Base-by-base conservation (phyloP, 306 rosid genomes). In the Cicer chorassanicum region DNA sequence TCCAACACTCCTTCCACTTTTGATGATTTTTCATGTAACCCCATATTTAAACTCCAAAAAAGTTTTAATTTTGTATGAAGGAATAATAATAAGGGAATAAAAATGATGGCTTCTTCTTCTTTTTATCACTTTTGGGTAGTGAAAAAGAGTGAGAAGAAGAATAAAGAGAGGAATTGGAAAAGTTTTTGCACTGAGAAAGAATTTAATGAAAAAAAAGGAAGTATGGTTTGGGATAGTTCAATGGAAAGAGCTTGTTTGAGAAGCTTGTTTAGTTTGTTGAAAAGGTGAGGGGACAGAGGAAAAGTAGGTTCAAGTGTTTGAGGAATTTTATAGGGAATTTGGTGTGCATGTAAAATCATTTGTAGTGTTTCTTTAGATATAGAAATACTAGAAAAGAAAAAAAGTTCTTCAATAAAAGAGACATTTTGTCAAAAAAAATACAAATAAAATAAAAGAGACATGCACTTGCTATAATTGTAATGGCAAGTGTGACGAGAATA, bases 21-120 rank as follows among this genome's bases (percentile, higher is more conserved):
- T 45, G 75, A 29, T 29, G 50, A 60, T 36, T 88, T 84, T 83
- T 85, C 87, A 0, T 93, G 78, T 76, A 87, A 72, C 34, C 92
- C 96, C 98, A 93, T 89, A 63, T 70, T 69, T 77, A 62, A 38
- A 24, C n/a, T 57, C 57, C 36, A 54, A 65, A 72, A 51, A 80
- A 46, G 68, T 29, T 56, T 6, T 29, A 29, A 29, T 29, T 64
- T 15, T 34, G 19, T 81, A 65, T 70, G 81, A 50, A 57, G 48
- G 83, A 83, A 85, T 69, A 69, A 56, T 19, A 24, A 15, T 74
- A 85, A 84, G 81, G 80, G 69, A 34, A 73, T 72, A 72, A 74
- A 64, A 73, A 45, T 43, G 42, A 41, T 8, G 56, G 6, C 34
- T 14, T 55, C 14, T 13, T 1, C 43, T 70, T 36, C 4, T 43